Base-by-base conservation (phyloP, 208 protist species). In the Crithidia bombi region DNA sequence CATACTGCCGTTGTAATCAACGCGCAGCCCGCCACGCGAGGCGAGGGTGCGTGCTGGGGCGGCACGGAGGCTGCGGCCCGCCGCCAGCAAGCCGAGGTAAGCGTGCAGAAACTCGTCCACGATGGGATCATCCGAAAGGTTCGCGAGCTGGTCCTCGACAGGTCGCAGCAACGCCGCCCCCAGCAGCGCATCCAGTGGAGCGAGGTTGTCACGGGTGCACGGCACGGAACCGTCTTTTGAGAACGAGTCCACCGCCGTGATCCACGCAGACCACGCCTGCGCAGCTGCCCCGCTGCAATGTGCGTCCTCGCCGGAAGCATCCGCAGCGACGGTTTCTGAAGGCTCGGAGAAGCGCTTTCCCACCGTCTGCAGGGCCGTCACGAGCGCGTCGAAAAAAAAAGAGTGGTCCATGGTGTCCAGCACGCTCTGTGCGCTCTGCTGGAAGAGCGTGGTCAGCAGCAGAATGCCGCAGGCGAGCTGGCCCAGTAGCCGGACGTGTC, bases 31-130 rank as follows among this genome's bases (percentile, higher is more conserved):
- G 21, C 46, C 51, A 25, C 46, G 63, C 25, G 12, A 56, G 1
- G 26, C 25, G 39, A 63, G 56, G 15, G 39, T 47, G 43, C 7
- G 41, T 25, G 14, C 4, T 21, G 33, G 44, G 23, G 30, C 61
- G 4, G 30, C 55, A n/a, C 69, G 77, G 41, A 69, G 65, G 5
- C 61, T 25, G 21, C 81, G 85, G 32, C 79, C 58, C 11, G 73
- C 73, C 10, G 78, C 55, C 12, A 89, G 69, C 5, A 91, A 73
- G 59, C 75, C 77, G 36, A 91, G 56, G 63, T 87, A 88, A 28
- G 71, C 75, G 73, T 89, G 79, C 30, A 88, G 67, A 65, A 88
- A 83, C 69, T 89, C 86, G 32, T 91, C 86, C n/a, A 74, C 83
- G 38, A 39, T 72, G 0, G 61, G 28, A 23, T 78, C 55, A 10